Conservation (phyloP, 164 flowering plant species). For the Chimonanthus salicifolius region DNA sequence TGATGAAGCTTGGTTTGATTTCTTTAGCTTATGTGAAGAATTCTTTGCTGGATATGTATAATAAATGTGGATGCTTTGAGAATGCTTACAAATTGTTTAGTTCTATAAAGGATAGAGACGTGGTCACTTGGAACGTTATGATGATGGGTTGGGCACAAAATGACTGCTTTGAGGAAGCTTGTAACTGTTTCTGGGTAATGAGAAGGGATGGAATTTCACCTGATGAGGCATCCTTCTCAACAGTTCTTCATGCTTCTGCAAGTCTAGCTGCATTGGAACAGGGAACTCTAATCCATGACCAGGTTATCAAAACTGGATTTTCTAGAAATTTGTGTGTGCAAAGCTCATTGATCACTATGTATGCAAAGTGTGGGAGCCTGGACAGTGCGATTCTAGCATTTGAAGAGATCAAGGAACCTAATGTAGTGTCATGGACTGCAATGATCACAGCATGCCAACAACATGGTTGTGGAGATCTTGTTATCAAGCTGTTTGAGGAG, state of each 20-base stretch:
- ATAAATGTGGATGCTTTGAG: slow-evolving; percentile 26
- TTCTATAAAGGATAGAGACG: slow-evolving; percentile 29
- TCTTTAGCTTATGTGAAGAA: slow-evolving; percentile 24
- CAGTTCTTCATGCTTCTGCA: slow-evolving; percentile 50
- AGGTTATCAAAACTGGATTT: slow-evolving; percentile 45
- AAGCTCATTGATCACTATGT: slow-evolving; percentile 54
- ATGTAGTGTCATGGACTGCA: slow-evolving; percentile 59
- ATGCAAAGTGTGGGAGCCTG: slow-evolving; percentile 62
- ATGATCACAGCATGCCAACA: slow-evolving; percentile 56
- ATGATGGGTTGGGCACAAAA: slow-evolving; percentile 41
- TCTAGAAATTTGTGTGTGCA: slow-evolving; percentile 25
- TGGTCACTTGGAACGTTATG: slow-evolving; percentile 58
- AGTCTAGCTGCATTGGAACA: slow-evolving; percentile 42
- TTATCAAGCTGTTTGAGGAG: slow-evolving; percentile 41
- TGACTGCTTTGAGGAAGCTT: slow-evolving; percentile 45
- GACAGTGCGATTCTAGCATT: slow-evolving; percentile 32
- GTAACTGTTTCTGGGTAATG: slow-evolving; percentile 46
- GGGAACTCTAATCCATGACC: slow-evolving; percentile 43
- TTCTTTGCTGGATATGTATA: slow-evolving; percentile 15
- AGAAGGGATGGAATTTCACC: slow-evolving; percentile 42
- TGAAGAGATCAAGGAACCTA: slow-evolving; percentile 32
- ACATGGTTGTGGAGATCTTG: slow-evolving; percentile 48
- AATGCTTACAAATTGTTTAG: slow-evolving; percentile 37
- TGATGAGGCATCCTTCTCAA: slow-evolving; percentile 22
- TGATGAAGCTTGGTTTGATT: slow-evolving; percentile 32